Evolutionary conservation across 2,329 filamentous ascomycete genomes (phyloP).

Genomic region (Hypoxylon sp.): DNA sequence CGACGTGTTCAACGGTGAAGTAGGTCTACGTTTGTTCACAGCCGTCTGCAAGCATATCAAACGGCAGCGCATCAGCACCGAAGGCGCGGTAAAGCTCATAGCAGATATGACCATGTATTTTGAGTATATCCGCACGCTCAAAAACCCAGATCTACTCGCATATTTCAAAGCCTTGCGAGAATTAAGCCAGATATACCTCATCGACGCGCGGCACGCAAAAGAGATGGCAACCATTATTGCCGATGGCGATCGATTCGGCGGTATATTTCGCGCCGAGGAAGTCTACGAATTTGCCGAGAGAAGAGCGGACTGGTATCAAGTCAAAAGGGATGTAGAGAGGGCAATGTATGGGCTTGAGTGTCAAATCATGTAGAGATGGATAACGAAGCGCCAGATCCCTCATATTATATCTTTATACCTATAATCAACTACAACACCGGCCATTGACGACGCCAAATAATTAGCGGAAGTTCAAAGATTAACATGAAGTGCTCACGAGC

Average conservation of each 20-base stretch:
- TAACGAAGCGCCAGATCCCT: slow-evolving; percentile 21
- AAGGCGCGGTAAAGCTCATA: slow-evolving; percentile 92
- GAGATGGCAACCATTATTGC: slow-evolving; percentile 97
- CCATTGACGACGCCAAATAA: neutral
- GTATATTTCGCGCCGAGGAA: slow-evolving; percentile 94
- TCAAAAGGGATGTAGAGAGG: slow-evolving; percentile 89
- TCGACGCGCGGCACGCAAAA: slow-evolving; percentile 88
- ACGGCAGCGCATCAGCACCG: slow-evolving; percentile 90
- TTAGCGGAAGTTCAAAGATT: neutral
- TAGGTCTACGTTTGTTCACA: slow-evolving; percentile 91
- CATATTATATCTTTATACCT: neutral
- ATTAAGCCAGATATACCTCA: slow-evolving; percentile 94
- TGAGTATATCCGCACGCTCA: slow-evolving; percentile 83
- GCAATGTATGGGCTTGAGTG: slow-evolving; percentile 98
- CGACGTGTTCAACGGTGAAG: slow-evolving; percentile 98
- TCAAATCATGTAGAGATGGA: slow-evolving; percentile 75
- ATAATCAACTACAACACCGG: slow-evolving; percentile 1
- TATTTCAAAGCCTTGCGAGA: slow-evolving; percentile 95
- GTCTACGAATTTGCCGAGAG: slow-evolving; percentile 97
- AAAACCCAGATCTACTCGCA: slow-evolving; percentile 85
- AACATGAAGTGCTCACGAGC: neutral
- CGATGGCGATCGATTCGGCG: slow-evolving; percentile 89
- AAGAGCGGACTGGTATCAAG: slow-evolving; percentile 93
- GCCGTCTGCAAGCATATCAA: slow-evolving; percentile 98
- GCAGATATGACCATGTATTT: slow-evolving; percentile 97